These are phyloP conservation scores for Arctostaphylos glauca DNA, from an alignment of 148 eudicot genomes.

Conservation along the genomic window DNA sequence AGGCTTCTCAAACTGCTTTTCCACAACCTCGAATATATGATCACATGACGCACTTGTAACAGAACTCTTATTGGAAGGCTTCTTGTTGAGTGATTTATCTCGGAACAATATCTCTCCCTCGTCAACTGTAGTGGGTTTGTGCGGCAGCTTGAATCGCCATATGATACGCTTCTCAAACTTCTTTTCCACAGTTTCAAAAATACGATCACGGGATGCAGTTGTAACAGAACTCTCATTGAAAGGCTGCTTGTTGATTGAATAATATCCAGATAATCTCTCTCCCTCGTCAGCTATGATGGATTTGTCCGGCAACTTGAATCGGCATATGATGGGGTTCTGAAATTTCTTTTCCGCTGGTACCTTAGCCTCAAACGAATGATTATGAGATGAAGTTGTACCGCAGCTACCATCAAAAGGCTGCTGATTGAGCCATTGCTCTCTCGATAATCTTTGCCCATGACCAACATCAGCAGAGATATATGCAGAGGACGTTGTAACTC, in stretches of 20 bases:
- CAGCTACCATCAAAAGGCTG: too few relatives aligned
- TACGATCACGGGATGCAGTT: neutral
- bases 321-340: neutral
- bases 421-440: too few relatives aligned
- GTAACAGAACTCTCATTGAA: neutral
- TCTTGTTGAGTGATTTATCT: too few relatives aligned
- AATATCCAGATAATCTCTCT: too few relatives aligned
- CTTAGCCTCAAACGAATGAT: neutral
- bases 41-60: neutral
- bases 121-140: neutral
- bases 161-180: neutral
- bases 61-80: neutral
- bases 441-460: too few relatives aligned
- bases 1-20: neutral
- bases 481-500: too few relatives aligned
- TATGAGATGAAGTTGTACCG: neutral
- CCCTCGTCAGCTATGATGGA: neutral
- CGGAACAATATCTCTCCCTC: too few relatives aligned
- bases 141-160: neutral
- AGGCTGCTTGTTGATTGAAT: too few relatives aligned
- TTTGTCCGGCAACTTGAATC: neutral
- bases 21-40: neutral
- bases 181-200: neutral
- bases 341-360: neutral
- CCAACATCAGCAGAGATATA: too few relatives aligned